Evolutionary conservation across 306 rosid genomes (phyloP), one percentile per base, ranked within the genome.

Genomic region (Lupinus albus): DNA sequence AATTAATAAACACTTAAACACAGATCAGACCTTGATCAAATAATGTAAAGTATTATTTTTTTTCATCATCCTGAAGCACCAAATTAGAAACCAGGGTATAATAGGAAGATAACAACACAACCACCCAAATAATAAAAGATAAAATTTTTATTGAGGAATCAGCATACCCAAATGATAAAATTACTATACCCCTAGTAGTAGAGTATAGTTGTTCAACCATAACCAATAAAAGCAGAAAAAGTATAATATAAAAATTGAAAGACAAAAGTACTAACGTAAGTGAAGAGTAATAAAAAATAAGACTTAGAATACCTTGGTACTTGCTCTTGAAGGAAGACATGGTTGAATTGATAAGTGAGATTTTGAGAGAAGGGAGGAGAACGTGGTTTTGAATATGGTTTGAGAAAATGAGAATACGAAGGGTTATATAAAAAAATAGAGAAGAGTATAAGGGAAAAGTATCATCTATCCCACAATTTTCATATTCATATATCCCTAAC

Each of bases 271-370:
- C 4, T 11, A 4, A 1, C 0, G 9, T 8, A 11, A 2, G 30
- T 25, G 30, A 25, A 2, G 4, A 25, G 4, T 25, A 25, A 11
- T 25, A 25, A 25, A 25, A 11, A 0, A 14, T 1, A 2, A 0
- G 38, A 5, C n/a, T 35, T 56, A 36, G 51, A 11, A 41, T 36
- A 44, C 81, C 81, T 49, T 77, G 77, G 73, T 77, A 77, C 25
- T 71, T 64, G 77, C 68, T 57, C 73, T 47, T 77, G 73, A 77
- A 71, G 69, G 54, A 54, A 64, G 77, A 63, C 81, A 77, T 77
- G 72, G 46, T 12, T 8, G 10, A 45, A 3, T 48, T 21, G 11
- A 4, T 16, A 0, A 0, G 64, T 2, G n/a, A 44, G 32, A 30
- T 8, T 39, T 5, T 12, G 41, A 33, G 49, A 13, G 16, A 8